Percentiles rank a stretch among this genome's conserved stretches.
phyloP scores from a whole-genome alignment of 1,284 basidiomycete genomes.

The Microbotryomycetes sp. region DNA sequence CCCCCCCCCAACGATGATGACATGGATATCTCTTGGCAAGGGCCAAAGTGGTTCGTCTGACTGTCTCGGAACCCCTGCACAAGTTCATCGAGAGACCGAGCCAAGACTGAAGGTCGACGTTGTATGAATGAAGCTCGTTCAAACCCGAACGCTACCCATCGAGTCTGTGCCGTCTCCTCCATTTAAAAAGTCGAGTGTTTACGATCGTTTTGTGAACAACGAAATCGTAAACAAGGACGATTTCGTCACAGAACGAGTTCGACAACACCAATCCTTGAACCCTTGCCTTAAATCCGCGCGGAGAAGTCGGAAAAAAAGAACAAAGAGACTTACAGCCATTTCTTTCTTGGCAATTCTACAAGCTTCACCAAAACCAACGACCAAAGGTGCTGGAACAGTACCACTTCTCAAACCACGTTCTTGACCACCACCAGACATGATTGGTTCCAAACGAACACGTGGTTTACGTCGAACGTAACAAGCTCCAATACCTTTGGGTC shows the following conservation, averaged over 20 bases:
- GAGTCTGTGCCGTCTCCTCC: neutral
- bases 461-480: slow-evolving; percentile 90
- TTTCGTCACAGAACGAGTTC: slow-evolving; percentile 53
- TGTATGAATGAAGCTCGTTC: neutral
- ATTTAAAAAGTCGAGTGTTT: neutral
- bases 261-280: neutral
- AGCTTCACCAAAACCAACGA: slow-evolving; percentile 92
- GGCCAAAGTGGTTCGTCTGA: neutral
- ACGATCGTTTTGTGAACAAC: slow-evolving; percentile 4
- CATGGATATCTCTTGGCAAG: slow-evolving; percentile 21
- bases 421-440: slow-evolving; percentile 94
- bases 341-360: slow-evolving; percentile 85
- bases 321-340: slow-evolving; percentile 67
- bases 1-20: too few relatives aligned
- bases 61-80: slow-evolving; percentile 72
- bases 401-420: slow-evolving; percentile 93
- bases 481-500: slow-evolving; percentile 94
- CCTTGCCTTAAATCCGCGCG: neutral
- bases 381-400: slow-evolving; percentile 81
- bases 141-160: too few relatives aligned
- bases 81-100: slow-evolving; percentile 14
- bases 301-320: neutral
- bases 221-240: neutral
- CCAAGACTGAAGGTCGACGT: neutral
- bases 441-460: slow-evolving; percentile 87